A percentile compares a stretch with the other conserved stretches of the same genome.
These are phyloP conservation scores for Geotrichum citri-aurantii DNA, from an alignment of 1,139 yeast species.

Conservation along the genomic window DNA sequence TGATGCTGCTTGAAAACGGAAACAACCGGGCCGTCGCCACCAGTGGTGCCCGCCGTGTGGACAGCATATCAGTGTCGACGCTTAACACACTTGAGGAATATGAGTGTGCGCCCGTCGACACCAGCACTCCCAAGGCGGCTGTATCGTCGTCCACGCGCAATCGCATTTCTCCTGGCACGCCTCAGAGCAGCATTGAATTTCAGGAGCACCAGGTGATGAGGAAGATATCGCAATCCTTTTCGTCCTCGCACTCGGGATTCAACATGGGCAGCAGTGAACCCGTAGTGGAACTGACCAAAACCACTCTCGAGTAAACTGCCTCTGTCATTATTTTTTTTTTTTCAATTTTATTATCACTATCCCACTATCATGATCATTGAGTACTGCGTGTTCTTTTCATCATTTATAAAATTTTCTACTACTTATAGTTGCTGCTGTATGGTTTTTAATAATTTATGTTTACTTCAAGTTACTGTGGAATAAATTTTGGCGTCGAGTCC, in stretches of 20 bases:
- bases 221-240: not conserved
- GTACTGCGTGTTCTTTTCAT: too few species aligned
- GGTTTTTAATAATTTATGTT: too few species aligned
- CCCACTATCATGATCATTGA: not conserved
- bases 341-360: not conserved
- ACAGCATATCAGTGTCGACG: slow-evolving; percentile 7
- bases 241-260: not conserved
- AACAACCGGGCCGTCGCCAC: too few species aligned
- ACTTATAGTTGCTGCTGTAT: too few species aligned
- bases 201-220: slow-evolving; percentile 3
- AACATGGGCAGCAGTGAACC: not conserved
- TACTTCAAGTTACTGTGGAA: too few species aligned
- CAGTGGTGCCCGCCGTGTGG: not conserved
- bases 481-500: too few species aligned
- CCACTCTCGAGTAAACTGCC: not conserved
- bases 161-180: not conserved
- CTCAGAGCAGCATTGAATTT: not conserved
- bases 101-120: not conserved
- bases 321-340: not conserved
- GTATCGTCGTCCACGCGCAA: not conserved
- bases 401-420: too few species aligned
- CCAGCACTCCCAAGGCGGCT: slow-evolving; percentile 7
- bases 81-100: not conserved
- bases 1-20: not conserved
- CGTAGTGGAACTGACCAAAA: not conserved